phyloP scores from a whole-genome alignment of 2,329 filamentous ascomycete genomes.

The Penicillium polonicum region DNA sequence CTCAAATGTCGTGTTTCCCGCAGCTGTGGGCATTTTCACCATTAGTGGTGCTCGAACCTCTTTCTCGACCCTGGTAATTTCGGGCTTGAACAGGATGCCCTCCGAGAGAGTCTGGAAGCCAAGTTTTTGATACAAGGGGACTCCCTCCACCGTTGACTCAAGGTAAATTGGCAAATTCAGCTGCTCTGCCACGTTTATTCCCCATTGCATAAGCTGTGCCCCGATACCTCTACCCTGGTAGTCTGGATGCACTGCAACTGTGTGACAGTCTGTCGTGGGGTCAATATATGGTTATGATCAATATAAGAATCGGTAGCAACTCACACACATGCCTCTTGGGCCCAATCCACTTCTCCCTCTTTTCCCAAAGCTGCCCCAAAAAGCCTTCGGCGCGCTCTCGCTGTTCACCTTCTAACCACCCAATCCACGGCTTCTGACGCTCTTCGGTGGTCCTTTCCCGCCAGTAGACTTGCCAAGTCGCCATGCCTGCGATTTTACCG shows the following conservation, averaged over 20 bases:
- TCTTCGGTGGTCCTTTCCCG: conserved; percentile 42
- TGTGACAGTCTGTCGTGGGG: conserved; percentile 29
- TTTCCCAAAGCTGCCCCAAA: conserved; percentile 44
- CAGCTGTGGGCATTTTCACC: conserved; percentile 41
- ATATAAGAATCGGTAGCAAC: conserved; percentile 16
- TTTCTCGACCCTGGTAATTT: conserved; percentile 20
- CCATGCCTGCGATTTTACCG: conserved; percentile 50
- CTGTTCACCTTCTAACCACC: conserved; percentile 49
- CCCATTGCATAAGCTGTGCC: conserved; percentile 45
- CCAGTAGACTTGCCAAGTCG: conserved; percentile 47
- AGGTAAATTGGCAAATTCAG: conserved; percentile 48
- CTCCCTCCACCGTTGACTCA: conserved; percentile 47
- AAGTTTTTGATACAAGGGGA: conserved; percentile 48
- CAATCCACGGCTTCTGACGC: conserved; percentile 46
- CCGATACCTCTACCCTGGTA: conserved; percentile 47
- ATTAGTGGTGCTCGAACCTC: conserved; percentile 46
- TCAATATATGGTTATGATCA: not conserved
- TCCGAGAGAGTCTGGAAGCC: conserved; percentile 41
- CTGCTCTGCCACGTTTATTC: conserved; percentile 32
- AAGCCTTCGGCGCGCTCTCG: conserved; percentile 40
- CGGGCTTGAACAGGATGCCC: conserved; percentile 42
- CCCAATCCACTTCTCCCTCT: conserved; percentile 20
- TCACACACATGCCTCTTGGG: conserved; percentile 42
- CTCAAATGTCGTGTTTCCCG: not conserved
- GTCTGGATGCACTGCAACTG: conserved; percentile 48